Evolutionary conservation across 306 rosid genomes (phyloP), one percentile per base, ranked within the genome.

Genomic region (Astragalus glycyphyllos): DNA sequence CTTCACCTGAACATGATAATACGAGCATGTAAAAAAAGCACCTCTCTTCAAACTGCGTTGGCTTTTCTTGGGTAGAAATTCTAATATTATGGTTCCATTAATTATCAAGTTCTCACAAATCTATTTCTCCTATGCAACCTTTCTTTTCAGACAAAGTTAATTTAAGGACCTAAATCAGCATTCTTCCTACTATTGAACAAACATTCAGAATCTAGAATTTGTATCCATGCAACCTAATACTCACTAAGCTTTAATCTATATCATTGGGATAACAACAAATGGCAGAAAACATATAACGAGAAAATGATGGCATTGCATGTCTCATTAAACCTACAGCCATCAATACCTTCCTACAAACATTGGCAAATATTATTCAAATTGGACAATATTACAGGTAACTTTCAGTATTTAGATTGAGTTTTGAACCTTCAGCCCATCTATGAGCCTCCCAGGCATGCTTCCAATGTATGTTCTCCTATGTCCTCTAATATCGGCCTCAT

Each of bases 381-480:
- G 56, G 42, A 64, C 51, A 59, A 67, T 44, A 60, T 13, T 56
- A 23, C 3, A 42, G 49, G 45, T 35, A 65, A 56, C 14, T 10
- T 35, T 78, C 13, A 38, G 64, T 60, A 37, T 35, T 45, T 64
- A 66, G 66, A 26, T 47, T 56, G 60, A 71, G 10, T n/a, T 71
- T 69, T 12, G 76, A 88, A 81, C 98, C 98, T 92, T 92, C 62
- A 92, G 79, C 60, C 98, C 97, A 51, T 92, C 98, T 77, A 92
- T 90, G 56, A 90, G 98, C 76, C 98, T 89, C 73, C 98, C 98
- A 35, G 98, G 97, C 98, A 92, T 92, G 84, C 98, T 92, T 80
- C 97, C 98, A 66, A 92, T 92, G 86, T 92, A 92, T 71, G 98
- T 90, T 87, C 97, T 92, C 86, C 98, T 86, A 73, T 92, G 98